phyloP scores from a whole-genome alignment of 2,329 filamentous ascomycete genomes.

The Talaromyces pinophilus region DNA sequence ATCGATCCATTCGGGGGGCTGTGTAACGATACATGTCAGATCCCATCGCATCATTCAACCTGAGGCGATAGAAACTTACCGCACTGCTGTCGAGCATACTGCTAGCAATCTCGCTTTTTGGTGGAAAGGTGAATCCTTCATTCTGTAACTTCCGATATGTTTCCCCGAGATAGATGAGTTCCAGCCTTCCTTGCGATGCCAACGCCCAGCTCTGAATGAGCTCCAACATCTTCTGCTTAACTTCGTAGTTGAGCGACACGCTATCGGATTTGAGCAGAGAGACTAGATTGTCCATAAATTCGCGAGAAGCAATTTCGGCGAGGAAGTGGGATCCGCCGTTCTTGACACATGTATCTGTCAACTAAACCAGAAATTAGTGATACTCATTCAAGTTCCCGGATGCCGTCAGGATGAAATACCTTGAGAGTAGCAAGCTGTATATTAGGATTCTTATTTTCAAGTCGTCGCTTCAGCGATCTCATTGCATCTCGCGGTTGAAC shows the following conservation, averaged over 20 bases:
- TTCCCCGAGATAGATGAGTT: slow-evolving; percentile 82
- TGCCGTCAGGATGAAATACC: slow-evolving; percentile 50
- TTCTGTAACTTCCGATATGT: slow-evolving; percentile 79
- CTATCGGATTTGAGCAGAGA: slow-evolving; percentile 84
- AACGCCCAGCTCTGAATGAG: slow-evolving; percentile 91
- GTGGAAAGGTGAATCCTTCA: slow-evolving; percentile 88
- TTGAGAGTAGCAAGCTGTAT: slow-evolving; percentile 93
- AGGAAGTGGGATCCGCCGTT: slow-evolving; percentile 97
- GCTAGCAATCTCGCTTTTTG: slow-evolving; percentile 81
- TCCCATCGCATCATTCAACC: neutral
- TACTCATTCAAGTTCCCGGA: neutral
- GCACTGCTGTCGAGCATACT: slow-evolving; percentile 98
- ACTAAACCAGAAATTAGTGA: slow-evolving; percentile 48
- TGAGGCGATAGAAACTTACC: slow-evolving; percentile 56
- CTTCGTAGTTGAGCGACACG: slow-evolving; percentile 74
- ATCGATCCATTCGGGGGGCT: slow-evolving; percentile 97
- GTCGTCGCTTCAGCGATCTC: slow-evolving; percentile 89
- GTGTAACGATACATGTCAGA: slow-evolving; percentile 18
- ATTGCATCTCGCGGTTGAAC: slow-evolving; percentile 98
- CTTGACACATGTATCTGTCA: slow-evolving; percentile 98
- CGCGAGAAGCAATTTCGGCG: slow-evolving; percentile 88
- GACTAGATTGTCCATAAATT: slow-evolving; percentile 97
- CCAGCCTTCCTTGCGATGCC: slow-evolving; percentile 80
- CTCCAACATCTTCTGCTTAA: slow-evolving; percentile 87
- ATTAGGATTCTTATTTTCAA: slow-evolving; percentile 97